These are phyloP conservation scores for Cylindrodendrum hubeiense DNA, from an alignment of 2,329 filamentous ascomycete species.

Conservation along the genomic window DNA sequence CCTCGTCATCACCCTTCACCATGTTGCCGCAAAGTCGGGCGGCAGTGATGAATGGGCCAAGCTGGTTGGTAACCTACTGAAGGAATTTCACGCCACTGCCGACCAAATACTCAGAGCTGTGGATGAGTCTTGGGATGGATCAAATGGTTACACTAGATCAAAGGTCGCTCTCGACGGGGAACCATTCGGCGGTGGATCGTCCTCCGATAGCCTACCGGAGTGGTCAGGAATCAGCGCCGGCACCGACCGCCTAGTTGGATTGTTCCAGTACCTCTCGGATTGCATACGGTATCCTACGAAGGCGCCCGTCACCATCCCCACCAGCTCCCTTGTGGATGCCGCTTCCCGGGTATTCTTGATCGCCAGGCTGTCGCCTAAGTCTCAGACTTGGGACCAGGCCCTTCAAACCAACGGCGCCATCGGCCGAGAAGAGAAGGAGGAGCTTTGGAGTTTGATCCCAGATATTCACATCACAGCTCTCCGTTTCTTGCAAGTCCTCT, in stretches of 20 bases:
- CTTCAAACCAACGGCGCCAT: conserved; percentile 79
- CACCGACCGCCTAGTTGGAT: conserved; percentile 73
- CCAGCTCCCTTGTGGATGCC: conserved; percentile 77
- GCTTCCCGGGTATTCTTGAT: conserved; percentile 78
- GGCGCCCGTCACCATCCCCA: conserved; percentile 72
- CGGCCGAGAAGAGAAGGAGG: conserved; percentile 83
- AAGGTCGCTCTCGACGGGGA: conserved; percentile 59
- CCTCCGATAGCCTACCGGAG: conserved; percentile 65
- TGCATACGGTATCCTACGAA: conserved; percentile 76
- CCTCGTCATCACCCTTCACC: conserved; percentile 78
- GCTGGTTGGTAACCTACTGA: conserved; percentile 71
- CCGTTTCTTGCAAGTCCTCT: conserved; percentile 68
- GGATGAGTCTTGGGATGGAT: conserved; percentile 84
- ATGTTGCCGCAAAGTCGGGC: conserved; percentile 84
- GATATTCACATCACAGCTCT: conserved; percentile 80
- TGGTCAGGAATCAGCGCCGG: conserved; percentile 86
- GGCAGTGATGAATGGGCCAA: conserved; percentile 84
- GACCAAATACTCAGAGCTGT: conserved; percentile 84
- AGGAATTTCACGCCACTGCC: conserved; percentile 76
- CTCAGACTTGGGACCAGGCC: conserved; percentile 60
- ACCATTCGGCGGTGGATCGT: conserved; percentile 60
- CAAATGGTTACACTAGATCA: conserved; percentile 61
- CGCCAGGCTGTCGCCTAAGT: conserved; percentile 62
- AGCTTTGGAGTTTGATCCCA: conserved; percentile 80
- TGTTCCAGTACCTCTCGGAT: conserved; percentile 74